Evolutionary conservation across 169 alveolate species (phyloP), one percentile per base, ranked within the genome.

Genomic region (Cryptosporidium meleagridis): DNA sequence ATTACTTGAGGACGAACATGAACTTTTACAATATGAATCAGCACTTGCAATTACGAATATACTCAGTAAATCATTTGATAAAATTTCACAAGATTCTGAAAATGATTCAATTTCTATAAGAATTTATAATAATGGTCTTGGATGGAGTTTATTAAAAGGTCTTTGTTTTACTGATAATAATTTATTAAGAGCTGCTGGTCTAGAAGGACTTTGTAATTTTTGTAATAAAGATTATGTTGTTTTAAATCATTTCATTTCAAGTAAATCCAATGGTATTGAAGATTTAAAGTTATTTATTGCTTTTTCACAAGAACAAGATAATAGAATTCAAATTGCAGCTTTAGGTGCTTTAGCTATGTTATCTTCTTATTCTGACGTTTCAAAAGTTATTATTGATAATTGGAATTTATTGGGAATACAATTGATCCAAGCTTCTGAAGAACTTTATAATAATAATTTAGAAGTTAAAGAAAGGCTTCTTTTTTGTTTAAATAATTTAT

Each of bases 331-430:
- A 75, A 75, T 29, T 29, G 86, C 86, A 14, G 48, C 72, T 35
- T 44, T 75, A 6, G 86, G 86, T 10, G 86, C 86, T 35, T 75
- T 75, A 52, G 86, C 86, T 35, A 75, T 75, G 86, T 29, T 75
- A 16, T 75, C 86, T 23, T 53, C 86, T 39, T 75, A 75, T 52
- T 55, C 71, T 16, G 86, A 75, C 14, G 72, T 75, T 35, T 75
- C 72, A 21, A 75, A 26, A 18, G 58, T 37, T 52, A 75, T 75
- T n/a, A n/a, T 75, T n/a, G 44, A 55, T n/a, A 53, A 75, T 59
- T 75, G 86, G 86, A 41, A 75, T 59, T 6, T 35, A n/a, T n/a
- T 75, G 55, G 86, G 86, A n/a, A 21, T 21, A 16, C 53, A 75
- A 75, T 55, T 75, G 26, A 59, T 59, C 9, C 62, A 75, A 37